These are phyloP conservation scores for Thecaphora frezii DNA, from an alignment of 1,284 basidiomycete species.

Conservation along the genomic window DNA sequence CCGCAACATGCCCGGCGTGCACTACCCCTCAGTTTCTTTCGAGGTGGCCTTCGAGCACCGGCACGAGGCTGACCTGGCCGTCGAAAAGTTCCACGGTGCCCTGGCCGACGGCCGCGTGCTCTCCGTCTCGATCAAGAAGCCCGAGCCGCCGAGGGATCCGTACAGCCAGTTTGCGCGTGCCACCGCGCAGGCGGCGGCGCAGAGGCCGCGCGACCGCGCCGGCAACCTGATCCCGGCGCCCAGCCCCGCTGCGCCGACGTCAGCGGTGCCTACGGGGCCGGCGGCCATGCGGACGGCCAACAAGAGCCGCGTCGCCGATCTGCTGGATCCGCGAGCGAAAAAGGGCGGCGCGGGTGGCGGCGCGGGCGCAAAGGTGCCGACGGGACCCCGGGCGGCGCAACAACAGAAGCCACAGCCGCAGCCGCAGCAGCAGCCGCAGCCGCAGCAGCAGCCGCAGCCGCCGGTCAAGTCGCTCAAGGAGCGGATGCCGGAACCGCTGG, in stretches of 20 bases:
- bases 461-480: constrained; percentile 16
- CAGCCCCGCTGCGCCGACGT: constrained; percentile 24
- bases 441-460: constrained; percentile 1
- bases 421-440: constrained; percentile 6
- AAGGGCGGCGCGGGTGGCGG: constrained; percentile 11
- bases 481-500: constrained; percentile 31
- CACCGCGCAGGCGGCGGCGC: constrained; percentile 23
- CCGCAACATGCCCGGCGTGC: constrained; percentile 35
- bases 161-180: constrained; percentile 27
- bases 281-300: constrained; percentile 19
- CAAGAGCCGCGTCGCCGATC: constrained; percentile 7
- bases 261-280: constrained; percentile 29
- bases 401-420: constrained; percentile 1
- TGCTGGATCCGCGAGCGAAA: constrained; percentile 27
- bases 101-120: constrained; percentile 54
- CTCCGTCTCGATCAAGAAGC: constrained; percentile 41
- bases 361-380: constrained; percentile 3
- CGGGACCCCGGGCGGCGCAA: constrained; percentile 1
- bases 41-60: constrained; percentile 46
- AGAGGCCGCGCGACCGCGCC: constrained; percentile 21
- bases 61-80: constrained; percentile 39
- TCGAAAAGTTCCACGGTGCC: constrained; percentile 50
- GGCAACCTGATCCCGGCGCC: constrained; percentile 23
- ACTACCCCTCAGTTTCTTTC: constrained; percentile 47
- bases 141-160: constrained; percentile 20